Conservation (phyloP, 495 filamentous ascomycete genomes). For the Talaromyces proteolyticus region DNA sequence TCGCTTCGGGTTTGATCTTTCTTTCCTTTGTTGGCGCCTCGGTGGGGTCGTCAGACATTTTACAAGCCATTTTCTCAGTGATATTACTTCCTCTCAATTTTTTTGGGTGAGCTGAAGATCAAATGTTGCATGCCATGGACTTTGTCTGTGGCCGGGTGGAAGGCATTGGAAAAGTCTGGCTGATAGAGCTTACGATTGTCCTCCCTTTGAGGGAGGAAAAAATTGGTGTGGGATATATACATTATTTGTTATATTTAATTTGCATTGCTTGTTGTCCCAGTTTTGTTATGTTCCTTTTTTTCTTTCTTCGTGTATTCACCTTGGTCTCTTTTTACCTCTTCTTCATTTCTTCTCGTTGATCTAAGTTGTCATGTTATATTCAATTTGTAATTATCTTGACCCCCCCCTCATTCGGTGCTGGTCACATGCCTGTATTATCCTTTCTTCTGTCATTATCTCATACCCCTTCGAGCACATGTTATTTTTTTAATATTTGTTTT, state of each 20-base stretch:
- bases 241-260: background rate
- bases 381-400: conserved; percentile 14
- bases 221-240: conserved; percentile 1
- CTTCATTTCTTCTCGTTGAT: conserved; percentile 12
- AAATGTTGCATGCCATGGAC: too few species aligned
- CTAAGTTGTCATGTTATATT: conserved; percentile 5
- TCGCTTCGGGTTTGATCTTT: conserved; percentile 5
- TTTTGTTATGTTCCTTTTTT: conserved; percentile 1
- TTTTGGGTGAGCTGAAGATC: too few species aligned
- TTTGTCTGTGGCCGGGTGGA: too few species aligned
- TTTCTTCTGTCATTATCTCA: conserved; percentile 16
- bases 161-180: background rate
- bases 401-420: conserved; percentile 19
- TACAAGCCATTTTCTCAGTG: too few species aligned
- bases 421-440: conserved; percentile 29
- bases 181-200: conserved; percentile 8
- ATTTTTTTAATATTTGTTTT: conserved; percentile 6
- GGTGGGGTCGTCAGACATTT: conserved; percentile 6
- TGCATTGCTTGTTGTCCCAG: background rate
- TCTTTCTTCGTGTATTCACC: conserved; percentile 15
- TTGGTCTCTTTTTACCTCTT: conserved; percentile 11
- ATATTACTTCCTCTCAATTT: too few species aligned
- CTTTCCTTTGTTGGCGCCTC: conserved; percentile 8
- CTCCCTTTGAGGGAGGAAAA: background rate
- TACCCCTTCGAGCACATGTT: conserved; percentile 20